Percentiles rank a stretch among this genome's conserved stretches.
These are phyloP conservation scores for Rhodotorula glutinis DNA, from an alignment of 1,284 basidiomycete species.

Conservation along the genomic window DNA sequence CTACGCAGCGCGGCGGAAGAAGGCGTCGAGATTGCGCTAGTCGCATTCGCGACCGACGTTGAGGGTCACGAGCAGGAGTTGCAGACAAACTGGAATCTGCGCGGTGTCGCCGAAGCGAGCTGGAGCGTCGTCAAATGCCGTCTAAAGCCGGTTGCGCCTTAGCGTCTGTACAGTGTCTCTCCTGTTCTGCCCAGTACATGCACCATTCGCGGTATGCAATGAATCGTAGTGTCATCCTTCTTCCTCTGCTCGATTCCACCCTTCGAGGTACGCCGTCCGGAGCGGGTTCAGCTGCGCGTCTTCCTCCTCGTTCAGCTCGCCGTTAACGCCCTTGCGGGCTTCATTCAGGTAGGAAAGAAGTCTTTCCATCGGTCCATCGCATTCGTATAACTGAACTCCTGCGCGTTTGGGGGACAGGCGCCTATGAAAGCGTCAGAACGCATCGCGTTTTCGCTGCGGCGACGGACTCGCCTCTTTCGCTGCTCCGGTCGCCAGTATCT, in stretches of 20 bases:
- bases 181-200: not conserved
- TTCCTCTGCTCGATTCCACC: slow-evolving; percentile 16
- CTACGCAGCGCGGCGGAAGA: not conserved
- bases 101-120: slow-evolving; percentile 29
- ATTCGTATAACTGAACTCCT: too few relatives aligned
- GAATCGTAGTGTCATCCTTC: slow-evolving; percentile 5
- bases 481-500: too few relatives aligned
- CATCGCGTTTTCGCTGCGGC: too few relatives aligned
- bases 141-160: not conserved
- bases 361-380: too few relatives aligned
- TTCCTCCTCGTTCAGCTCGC: slow-evolving; percentile 31
- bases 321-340: slow-evolving; percentile 8
- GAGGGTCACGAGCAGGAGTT: slow-evolving; percentile 25
- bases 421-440: too few relatives aligned
- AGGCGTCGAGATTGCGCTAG: slow-evolving; percentile 11
- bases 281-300: slow-evolving; percentile 32
- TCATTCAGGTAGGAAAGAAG: too few relatives aligned
- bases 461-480: too few relatives aligned
- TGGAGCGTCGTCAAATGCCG: slow-evolving; percentile 28
- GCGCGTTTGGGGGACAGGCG: too few relatives aligned
- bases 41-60: slow-evolving; percentile 26
- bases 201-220: too few relatives aligned
- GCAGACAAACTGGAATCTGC: slow-evolving; percentile 30
- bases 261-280: slow-evolving; percentile 28
- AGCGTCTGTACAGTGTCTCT: too few relatives aligned